Conservation (phyloP, 352 stramenopile genomes). For the Plasmopara muralis region DNA sequence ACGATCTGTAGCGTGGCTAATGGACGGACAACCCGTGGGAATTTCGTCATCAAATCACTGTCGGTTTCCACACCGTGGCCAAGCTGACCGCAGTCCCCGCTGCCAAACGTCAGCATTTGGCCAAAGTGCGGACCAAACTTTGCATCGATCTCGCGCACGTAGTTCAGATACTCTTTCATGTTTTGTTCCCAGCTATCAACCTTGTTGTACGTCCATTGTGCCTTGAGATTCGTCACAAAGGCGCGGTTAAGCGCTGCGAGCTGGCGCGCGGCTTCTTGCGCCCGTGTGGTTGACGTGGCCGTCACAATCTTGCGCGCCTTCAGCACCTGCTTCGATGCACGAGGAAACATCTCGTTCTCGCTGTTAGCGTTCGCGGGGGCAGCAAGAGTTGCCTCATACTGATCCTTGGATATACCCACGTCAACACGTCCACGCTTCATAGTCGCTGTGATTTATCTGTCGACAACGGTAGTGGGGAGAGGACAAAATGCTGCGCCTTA, state of each 20-base stretch:
- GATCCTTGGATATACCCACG: constrained; percentile 64
- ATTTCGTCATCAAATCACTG: constrained; percentile 67
- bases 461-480: neutral
- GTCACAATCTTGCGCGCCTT: constrained; percentile 39
- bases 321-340: constrained; percentile 43
- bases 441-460: neutral
- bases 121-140: constrained; percentile 48
- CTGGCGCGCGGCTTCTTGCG: constrained; percentile 45
- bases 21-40: constrained; percentile 42
- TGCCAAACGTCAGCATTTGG: constrained; percentile 79
- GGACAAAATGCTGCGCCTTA: neutral
- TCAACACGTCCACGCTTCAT: constrained; percentile 72
- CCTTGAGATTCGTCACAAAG: constrained; percentile 51
- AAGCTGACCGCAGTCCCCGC: constrained; percentile 90
- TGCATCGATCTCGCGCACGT: constrained; percentile 50
- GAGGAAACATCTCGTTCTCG: constrained; percentile 20
- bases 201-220: constrained; percentile 60
- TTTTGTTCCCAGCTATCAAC: constrained; percentile 62
- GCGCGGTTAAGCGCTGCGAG: constrained; percentile 62
- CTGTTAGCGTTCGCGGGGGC: constrained; percentile 1
- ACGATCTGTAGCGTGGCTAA: constrained; percentile 43
- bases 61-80: constrained; percentile 80
- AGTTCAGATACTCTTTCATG: constrained; percentile 74
- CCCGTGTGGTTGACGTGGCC: constrained; percentile 17
- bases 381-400: constrained; percentile 46